phyloP scores from a whole-genome alignment of 129 eudicot species.

The Lactuca saligna region DNA sequence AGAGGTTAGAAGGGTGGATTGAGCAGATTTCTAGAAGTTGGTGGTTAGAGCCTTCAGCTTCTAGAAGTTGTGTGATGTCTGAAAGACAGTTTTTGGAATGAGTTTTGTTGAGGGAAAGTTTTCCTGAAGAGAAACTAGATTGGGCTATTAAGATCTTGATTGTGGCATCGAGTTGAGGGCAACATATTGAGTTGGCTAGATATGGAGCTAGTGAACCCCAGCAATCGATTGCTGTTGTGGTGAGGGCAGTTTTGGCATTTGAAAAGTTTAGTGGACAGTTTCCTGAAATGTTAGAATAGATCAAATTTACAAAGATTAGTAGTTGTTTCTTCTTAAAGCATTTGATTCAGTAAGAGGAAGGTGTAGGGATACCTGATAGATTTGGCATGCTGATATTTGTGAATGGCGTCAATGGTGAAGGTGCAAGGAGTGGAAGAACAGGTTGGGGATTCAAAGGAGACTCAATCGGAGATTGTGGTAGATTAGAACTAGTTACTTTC shows the following conservation, averaged over 20 bases:
- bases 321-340: no score
- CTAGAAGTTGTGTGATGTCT: slow-evolving; percentile 45
- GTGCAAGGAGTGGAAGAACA: slow-evolving; percentile 47
- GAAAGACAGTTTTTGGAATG: slow-evolving; percentile 55
- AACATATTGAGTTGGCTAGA: slow-evolving; percentile 64
- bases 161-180: slow-evolving; percentile 67
- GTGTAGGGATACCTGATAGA: slow-evolving; percentile 43
- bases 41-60: slow-evolving; percentile 50
- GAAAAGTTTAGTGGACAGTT: slow-evolving; percentile 54
- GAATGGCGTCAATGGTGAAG: slow-evolving; percentile 63
- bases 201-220: slow-evolving; percentile 62
- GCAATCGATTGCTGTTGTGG: slow-evolving; percentile 61
- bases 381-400: slow-evolving; percentile 39
- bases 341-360: neutral
- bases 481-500: slow-evolving; percentile 8
- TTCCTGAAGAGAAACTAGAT: slow-evolving; percentile 33
- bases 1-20: slow-evolving; percentile 38
- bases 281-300: slow-evolving; percentile 35
- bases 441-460: slow-evolving; percentile 47
- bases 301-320: neutral
- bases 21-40: slow-evolving; percentile 51
- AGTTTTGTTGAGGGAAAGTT: slow-evolving; percentile 35
- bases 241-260: slow-evolving; percentile 36
- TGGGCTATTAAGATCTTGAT: slow-evolving; percentile 51
- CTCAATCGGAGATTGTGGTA: slow-evolving; percentile 14